Evolutionary conservation across 1,284 basidiomycete genomes (phyloP).

Genomic region (Boletellus sp.): DNA sequence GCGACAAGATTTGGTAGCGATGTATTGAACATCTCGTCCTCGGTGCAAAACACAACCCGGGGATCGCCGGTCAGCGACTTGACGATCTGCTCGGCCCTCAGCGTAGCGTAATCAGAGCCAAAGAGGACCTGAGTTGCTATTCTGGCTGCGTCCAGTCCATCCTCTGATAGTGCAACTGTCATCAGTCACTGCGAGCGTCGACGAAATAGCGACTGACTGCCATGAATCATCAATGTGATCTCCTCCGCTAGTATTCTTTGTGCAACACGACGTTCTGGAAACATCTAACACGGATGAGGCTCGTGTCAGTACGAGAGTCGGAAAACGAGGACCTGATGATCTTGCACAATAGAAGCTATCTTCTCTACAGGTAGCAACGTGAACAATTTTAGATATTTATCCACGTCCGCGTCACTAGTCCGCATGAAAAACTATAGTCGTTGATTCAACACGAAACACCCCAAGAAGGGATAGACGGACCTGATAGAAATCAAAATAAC

Average conservation of each 20-base stretch:
- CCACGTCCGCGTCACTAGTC: constrained; percentile 80
- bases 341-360: constrained; percentile 56
- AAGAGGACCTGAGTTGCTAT: constrained; percentile 36
- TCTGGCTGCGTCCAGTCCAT: constrained; percentile 30
- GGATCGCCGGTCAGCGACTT: constrained; percentile 30
- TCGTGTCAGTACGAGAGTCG: background rate
- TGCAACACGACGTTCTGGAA: constrained; percentile 61
- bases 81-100: constrained; percentile 29
- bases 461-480: constrained; percentile 39
- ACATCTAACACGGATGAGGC: constrained; percentile 35
- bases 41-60: constrained; percentile 29
- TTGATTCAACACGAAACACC: background rate
- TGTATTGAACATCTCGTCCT: constrained; percentile 30
- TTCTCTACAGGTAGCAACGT: constrained; percentile 69
- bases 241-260: constrained; percentile 84
- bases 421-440: constrained; percentile 80
- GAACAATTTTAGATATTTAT: constrained; percentile 78
- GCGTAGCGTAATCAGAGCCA: constrained; percentile 24
- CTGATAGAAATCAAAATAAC: constrained; percentile 90
- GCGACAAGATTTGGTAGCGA: constrained; percentile 28
- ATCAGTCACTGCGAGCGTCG: constrained; percentile 2
- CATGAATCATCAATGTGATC: constrained; percentile 86
- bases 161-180: constrained; percentile 16
- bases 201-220: constrained; percentile 43
- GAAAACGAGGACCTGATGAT: constrained; percentile 49